These are phyloP conservation scores for Penicillium sp. DNA, from an alignment of 2,329 filamentous ascomycete genomes.

Conservation along the genomic window DNA sequence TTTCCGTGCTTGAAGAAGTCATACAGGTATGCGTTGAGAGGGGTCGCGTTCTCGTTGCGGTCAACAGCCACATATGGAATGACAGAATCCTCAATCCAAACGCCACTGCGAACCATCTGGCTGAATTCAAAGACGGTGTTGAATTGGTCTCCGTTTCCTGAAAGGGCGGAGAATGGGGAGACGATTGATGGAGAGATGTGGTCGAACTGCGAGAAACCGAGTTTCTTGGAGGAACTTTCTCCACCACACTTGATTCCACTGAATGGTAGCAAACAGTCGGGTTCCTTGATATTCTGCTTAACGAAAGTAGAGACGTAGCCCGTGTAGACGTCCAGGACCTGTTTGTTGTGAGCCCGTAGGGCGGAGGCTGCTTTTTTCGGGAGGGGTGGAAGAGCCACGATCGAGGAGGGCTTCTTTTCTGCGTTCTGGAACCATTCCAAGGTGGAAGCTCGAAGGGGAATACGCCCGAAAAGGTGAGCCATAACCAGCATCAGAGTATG, in stretches of 20 bases:
- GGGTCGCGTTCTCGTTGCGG: slow-evolving; percentile 52
- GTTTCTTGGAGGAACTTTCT: neutral
- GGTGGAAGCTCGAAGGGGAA: slow-evolving; percentile 45
- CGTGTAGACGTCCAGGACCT: slow-evolving; percentile 65
- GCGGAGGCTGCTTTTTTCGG: slow-evolving; percentile 57
- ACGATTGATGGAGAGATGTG: neutral
- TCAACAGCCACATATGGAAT: slow-evolving; percentile 67
- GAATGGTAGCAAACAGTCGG: slow-evolving; percentile 60
- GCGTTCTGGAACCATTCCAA: slow-evolving; percentile 39
- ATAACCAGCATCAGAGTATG: slow-evolving; percentile 66
- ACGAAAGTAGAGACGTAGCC: slow-evolving; percentile 69
- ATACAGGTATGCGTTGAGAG: slow-evolving; percentile 52
- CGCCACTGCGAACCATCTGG: slow-evolving; percentile 60
- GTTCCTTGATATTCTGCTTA: slow-evolving; percentile 57
- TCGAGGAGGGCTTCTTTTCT: slow-evolving; percentile 59
- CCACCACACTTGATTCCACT: slow-evolving; percentile 44
- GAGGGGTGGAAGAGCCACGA: slow-evolving; percentile 64
- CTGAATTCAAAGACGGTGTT: slow-evolving; percentile 66
- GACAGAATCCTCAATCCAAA: slow-evolving; percentile 72
- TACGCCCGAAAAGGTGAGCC: slow-evolving; percentile 67
- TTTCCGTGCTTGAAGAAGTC: slow-evolving; percentile 77
- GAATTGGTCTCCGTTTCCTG: slow-evolving; percentile 65
- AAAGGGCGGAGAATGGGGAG: slow-evolving; percentile 67
- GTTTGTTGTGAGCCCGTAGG: slow-evolving; percentile 61
- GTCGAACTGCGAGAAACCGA: neutral